phyloP scores from a whole-genome alignment of 2,329 filamentous ascomycete species.

The Penicillium psychrosexuale region DNA sequence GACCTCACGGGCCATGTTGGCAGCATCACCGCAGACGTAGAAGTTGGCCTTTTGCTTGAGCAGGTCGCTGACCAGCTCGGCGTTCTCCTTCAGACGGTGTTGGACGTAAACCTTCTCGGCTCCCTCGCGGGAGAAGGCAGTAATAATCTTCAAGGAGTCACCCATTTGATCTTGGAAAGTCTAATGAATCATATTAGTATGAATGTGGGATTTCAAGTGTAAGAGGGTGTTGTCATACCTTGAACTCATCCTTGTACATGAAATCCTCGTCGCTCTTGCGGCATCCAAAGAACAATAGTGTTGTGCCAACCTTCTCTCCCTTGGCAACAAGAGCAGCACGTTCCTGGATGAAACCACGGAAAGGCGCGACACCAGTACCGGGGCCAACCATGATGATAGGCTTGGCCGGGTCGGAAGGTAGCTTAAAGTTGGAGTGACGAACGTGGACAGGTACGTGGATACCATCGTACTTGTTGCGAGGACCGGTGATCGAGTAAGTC shows the following conservation, averaged over 20 bases:
- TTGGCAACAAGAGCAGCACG: slow-evolving; percentile 76
- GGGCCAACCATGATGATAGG: slow-evolving; percentile 95
- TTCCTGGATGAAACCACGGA: slow-evolving; percentile 93
- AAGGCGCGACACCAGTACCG: slow-evolving; percentile 93
- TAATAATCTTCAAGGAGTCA: slow-evolving; percentile 85
- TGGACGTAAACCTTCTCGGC: slow-evolving; percentile 95
- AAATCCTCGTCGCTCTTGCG: slow-evolving; percentile 85
- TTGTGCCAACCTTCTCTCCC: slow-evolving; percentile 80
- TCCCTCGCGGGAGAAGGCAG: slow-evolving; percentile 88
- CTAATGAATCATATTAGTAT: slow-evolving; percentile 49
- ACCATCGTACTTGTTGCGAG: slow-evolving; percentile 94
- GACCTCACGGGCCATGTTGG: slow-evolving; percentile 94
- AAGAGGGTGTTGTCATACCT: slow-evolving; percentile 58
- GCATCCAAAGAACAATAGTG: slow-evolving; percentile 93
- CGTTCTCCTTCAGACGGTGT: slow-evolving; percentile 79
- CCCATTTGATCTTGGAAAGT: slow-evolving; percentile 79
- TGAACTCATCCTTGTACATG: slow-evolving; percentile 86
- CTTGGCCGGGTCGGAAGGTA: slow-evolving; percentile 90
- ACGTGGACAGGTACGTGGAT: slow-evolving; percentile 94
- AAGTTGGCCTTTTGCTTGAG: slow-evolving; percentile 84
- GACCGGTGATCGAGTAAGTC: slow-evolving; percentile 81
- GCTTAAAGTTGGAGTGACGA: slow-evolving; percentile 98
- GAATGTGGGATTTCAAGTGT: not conserved
- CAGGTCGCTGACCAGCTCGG: slow-evolving; percentile 81
- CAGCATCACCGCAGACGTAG: slow-evolving; percentile 96